Percentiles rank a stretch among this genome's conserved stretches.
Conservation (phyloP, 225 moss, liverwort and hornwort species). For the Antitrichia curtipendula region DNA sequence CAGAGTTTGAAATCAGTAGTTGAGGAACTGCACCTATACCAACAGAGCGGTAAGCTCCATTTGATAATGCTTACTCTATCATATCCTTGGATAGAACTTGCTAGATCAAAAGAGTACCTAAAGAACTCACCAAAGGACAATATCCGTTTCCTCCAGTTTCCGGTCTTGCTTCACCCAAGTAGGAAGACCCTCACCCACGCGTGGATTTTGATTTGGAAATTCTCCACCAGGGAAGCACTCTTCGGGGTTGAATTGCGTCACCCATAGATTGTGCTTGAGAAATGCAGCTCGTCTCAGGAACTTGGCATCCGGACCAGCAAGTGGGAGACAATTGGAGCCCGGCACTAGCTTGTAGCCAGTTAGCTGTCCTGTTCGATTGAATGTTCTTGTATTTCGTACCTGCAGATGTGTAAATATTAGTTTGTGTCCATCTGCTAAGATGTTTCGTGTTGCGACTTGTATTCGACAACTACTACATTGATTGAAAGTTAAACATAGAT, state of each 20-base stretch:
- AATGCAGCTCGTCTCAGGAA: slow-evolving; percentile 76
- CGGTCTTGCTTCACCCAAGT: slow-evolving; percentile 71
- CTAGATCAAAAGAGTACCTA: background rate
- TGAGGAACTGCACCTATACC: background rate
- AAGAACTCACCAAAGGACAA: slow-evolving; percentile 64
- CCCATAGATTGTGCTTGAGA: slow-evolving; percentile 79
- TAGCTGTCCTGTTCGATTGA: slow-evolving; percentile 66
- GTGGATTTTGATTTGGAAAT: slow-evolving; percentile 89
- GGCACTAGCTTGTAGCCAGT: slow-evolving; percentile 84
- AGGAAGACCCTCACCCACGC: slow-evolving; percentile 73
- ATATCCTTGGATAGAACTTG: background rate
- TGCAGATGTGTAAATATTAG: background rate
- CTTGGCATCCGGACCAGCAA: slow-evolving; percentile 75
- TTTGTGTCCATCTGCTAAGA: background rate
- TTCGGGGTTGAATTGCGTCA: slow-evolving; percentile 55
- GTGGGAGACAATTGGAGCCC: slow-evolving; percentile 77
- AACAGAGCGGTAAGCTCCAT: background rate
- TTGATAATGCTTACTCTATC: background rate
- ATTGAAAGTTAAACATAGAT: background rate
- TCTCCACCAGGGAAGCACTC: slow-evolving; percentile 83
- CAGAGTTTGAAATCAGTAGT: background rate
- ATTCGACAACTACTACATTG: background rate
- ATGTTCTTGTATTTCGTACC: slow-evolving; percentile 73
- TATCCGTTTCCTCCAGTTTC: slow-evolving; percentile 71
- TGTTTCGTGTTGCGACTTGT: background rate